These are phyloP conservation scores for Dryas alaskensis DNA, from an alignment of 306 rosid genomes.

Conservation along the genomic window DNA sequence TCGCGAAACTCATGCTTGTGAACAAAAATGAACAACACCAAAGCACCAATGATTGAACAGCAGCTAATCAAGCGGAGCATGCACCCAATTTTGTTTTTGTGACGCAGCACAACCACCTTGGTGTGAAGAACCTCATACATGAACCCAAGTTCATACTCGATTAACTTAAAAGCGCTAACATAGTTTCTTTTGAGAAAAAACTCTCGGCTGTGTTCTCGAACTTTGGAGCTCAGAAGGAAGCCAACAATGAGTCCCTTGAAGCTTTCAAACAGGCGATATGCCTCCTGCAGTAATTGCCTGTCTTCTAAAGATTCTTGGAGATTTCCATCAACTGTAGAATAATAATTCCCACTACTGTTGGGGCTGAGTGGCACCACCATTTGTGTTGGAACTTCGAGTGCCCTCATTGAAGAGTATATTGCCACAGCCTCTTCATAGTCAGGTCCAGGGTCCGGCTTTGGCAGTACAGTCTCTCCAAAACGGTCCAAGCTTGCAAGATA, in stretches of 20 bases:
- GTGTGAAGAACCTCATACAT: conserved; percentile 35
- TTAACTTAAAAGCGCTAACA: conserved; percentile 4
- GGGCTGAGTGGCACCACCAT: neutral
- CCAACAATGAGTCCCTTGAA: conserved; percentile 38
- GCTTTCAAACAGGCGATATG: conserved; percentile 2
- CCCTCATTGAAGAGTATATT: conserved; percentile 4
- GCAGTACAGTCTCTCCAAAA: conserved; percentile 21
- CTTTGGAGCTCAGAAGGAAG: conserved; percentile 20
- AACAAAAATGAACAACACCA: neutral
- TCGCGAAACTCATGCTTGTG: neutral
- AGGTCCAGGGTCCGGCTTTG: conserved; percentile 21
- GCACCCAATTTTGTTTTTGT: conserved; percentile 6
- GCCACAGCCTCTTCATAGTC: conserved; percentile 26
- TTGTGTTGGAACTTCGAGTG: neutral
- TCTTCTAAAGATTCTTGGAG: neutral
- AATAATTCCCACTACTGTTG: too few species aligned
- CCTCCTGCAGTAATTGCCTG: conserved; percentile 13
- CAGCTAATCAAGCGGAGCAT: neutral
- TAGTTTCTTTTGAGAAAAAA: conserved; percentile 4
- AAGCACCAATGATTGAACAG: neutral
- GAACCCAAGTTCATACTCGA: conserved; percentile 29
- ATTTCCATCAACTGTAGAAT: neutral
- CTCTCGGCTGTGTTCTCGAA: conserved; percentile 3
- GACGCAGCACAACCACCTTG: conserved; percentile 15
- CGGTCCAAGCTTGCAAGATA: conserved; percentile 32